Conservation (phyloP, 2,329 filamentous ascomycete species). For the Alternaria brassicicola region DNA sequence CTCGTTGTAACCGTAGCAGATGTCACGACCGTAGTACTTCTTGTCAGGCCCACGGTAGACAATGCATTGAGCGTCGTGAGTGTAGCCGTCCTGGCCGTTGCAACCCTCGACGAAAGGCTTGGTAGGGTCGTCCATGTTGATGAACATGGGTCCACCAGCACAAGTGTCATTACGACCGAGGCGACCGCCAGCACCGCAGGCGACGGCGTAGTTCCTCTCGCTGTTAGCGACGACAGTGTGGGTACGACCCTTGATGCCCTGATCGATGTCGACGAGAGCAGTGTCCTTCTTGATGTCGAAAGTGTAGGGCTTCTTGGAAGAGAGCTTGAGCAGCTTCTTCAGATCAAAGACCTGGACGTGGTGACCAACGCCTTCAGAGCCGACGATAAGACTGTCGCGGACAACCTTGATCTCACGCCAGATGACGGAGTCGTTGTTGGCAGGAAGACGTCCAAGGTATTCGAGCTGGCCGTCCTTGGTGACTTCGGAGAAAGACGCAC, state of each 20-base stretch:
- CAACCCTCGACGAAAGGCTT: constrained; percentile 58
- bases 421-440: constrained; percentile 52
- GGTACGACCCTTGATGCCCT: constrained; percentile 37
- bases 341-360: constrained; percentile 68
- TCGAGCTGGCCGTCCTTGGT: constrained; percentile 56
- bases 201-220: constrained; percentile 44
- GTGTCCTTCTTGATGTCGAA: constrained; percentile 41
- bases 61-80: constrained; percentile 66
- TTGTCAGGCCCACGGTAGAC: constrained; percentile 61
- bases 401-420: constrained; percentile 61
- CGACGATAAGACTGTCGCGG: constrained; percentile 51
- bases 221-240: constrained; percentile 48
- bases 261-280: constrained; percentile 37
- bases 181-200: constrained; percentile 41
- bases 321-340: constrained; percentile 48
- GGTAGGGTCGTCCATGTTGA: constrained; percentile 60
- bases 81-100: constrained; percentile 62
- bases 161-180: constrained; percentile 49
- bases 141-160: constrained; percentile 62
- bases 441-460: constrained; percentile 61
- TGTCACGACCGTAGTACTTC: constrained; percentile 58
- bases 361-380: constrained; percentile 53
- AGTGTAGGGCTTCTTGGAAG: constrained; percentile 39
- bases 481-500: constrained; percentile 61
- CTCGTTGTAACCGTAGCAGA: constrained; percentile 65